Base-by-base conservation (phyloP, 805 yeast species). In the Suhomyces xylopsoci region DNA sequence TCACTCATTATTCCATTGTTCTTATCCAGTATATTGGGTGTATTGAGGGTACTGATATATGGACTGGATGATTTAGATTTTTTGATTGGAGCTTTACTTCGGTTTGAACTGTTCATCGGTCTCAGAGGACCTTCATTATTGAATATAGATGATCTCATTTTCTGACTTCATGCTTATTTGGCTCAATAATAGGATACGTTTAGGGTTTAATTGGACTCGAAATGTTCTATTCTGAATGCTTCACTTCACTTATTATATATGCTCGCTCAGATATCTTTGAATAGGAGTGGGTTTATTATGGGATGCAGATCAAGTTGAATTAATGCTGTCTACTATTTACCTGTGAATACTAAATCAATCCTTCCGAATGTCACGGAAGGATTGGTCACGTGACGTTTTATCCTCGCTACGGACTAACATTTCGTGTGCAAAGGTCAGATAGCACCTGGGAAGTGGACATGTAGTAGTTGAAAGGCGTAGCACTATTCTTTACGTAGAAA, bases 121-220 rank as follows among this genome's bases (percentile, higher is more conserved):
- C 57, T 50, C 28, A 52, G 32, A 9, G 57, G 53, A 24, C 28
- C 28, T 32, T 53, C 63, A 26, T 57, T 61, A 45, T 64, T 65
- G 49, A 67, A 68, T 41, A 68, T 66, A 14, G 73, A 62, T 5
- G 73, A 67, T 48, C 68, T 64, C 75, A 70, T 70, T 25, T 42
- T 38, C 12, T 32, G 12, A 19, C 42, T 38, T 9, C 42, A 38
- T 38, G 22, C 42, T 15, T 32, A 8, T 28, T 26, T n/a, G n/a
- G 17, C 36, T 32, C 36, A 32, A 32, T 32, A 32, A n/a, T n/a
- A 7, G 5, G 17, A 7, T 1, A 7, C 1, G 3, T n/a, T 15
- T 12, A 32, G 36, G 12, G 1, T 7, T n/a, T 32, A 17, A 8
- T 14, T 17, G 15, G 15, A 8, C 3, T 38, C 42, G 22, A 5